phyloP scores from a whole-genome alignment of 116 monocot genomes.

The Iris pallida region DNA sequence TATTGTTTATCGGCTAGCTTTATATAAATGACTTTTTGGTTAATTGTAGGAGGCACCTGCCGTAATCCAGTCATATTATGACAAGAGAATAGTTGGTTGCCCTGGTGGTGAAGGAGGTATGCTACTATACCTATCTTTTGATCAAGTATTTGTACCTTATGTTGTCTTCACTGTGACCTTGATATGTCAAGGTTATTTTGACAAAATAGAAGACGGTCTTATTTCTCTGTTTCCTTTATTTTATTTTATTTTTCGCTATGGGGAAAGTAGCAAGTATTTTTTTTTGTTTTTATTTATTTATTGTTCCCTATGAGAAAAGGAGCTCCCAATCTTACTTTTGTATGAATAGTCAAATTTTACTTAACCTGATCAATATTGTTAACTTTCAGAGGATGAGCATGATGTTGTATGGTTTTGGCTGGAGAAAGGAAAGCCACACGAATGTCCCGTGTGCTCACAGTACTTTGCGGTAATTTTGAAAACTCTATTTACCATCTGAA shows the following conservation, averaged over 20 bases:
- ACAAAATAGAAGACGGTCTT: too few relatives aligned
- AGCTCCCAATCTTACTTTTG: too few relatives aligned
- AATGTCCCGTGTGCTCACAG: conserved; percentile 58
- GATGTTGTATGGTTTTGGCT: conserved; percentile 71
- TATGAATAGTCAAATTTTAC: too few relatives aligned
- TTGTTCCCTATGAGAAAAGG: too few relatives aligned
- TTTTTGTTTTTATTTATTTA: too few relatives aligned
- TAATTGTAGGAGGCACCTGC: conserved; percentile 9
- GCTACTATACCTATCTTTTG: background rate
- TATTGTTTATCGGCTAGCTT: background rate
- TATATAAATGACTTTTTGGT: background rate
- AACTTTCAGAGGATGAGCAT: conserved; percentile 52
- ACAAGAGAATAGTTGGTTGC: conserved; percentile 21
- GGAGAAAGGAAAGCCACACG: conserved; percentile 61
- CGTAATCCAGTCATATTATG: conserved; percentile 7
- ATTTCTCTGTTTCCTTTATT: too few relatives aligned
- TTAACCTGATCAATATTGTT: too few relatives aligned
- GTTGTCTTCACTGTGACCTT: too few relatives aligned
- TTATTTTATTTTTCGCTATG: too few relatives aligned
- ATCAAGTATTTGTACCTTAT: too few relatives aligned
- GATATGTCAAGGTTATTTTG: too few relatives aligned
- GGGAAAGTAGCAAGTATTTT: too few relatives aligned
- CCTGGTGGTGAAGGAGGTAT: conserved; percentile 17
- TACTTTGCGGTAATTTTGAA: conserved; percentile 42
- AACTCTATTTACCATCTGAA: background rate